Evolutionary conservation across 257 asterid species (phyloP), one percentile per base, ranked within the genome.

Genomic region (Verbena officinalis): DNA sequence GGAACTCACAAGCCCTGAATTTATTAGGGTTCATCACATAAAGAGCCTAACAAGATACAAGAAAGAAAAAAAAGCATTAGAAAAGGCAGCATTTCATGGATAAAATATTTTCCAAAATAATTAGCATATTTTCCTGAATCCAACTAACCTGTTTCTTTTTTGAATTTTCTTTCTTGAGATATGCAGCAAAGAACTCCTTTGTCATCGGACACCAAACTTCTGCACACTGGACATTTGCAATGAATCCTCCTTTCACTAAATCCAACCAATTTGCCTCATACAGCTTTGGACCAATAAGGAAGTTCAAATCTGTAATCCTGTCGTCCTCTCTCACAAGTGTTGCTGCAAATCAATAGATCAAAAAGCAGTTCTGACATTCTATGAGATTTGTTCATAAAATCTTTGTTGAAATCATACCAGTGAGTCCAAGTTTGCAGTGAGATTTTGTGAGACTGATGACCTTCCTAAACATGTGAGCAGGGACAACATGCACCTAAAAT

Each of bases 161-260:
- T 12, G 93, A 85, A 75, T 87, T 87, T 49, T 79, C 88, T 61
- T 81, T 85, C 75, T 87, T 87, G 75, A 87, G 72, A 83, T 87
- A 87, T 70, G 85, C 93, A 15, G 96, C 82, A 64, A 87, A 87
- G 78, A 87, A 85, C 72, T 87, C 93, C 77, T 87, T 85, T 17
- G 96, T 85, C 96, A 87, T 87, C 9, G 96, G 93, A 77, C 96
- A 87, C 96, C 96, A 87, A 46, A 87, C 96, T 65, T 87, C 96
- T 49, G 96, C 96, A 70, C 96, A 87, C 73, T 87, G 96, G 42
- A 87, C 96, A 72, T 87, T 87, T 56, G 95, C 95, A 67, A 87
- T 85, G 73, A 83, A 87, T 70, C 90, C 93, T 14, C 96, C 96
- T 82, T 85, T 87, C 68, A 87, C 93, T 62, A 87, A 78, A 78